phyloP scores from a whole-genome alignment of 495 filamentous ascomycete genomes.

The Penicillium fimorum region DNA sequence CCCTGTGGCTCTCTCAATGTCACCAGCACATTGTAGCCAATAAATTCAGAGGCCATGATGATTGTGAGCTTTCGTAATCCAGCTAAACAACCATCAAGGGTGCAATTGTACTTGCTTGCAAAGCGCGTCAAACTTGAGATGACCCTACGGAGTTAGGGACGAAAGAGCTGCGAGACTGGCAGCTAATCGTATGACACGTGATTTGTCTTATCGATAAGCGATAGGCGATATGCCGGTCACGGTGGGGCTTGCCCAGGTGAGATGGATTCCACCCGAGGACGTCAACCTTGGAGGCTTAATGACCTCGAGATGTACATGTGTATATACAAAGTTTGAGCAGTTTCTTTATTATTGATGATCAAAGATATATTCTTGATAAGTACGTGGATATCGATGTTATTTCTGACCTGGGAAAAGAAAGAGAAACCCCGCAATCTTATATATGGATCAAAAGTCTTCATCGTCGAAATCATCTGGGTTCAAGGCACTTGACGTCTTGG shows the following conservation, averaged over 20 bases:
- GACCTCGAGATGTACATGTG: not conserved
- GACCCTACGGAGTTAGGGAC: not conserved
- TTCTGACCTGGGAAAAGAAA: not conserved
- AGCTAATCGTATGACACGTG: not conserved
- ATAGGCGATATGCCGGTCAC: not conserved
- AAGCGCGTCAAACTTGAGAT: not conserved
- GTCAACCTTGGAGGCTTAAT: not conserved
- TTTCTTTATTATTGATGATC: no score
- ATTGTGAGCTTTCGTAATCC: not conserved
- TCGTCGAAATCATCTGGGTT: conserved; percentile 35
- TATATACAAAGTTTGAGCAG: no score
- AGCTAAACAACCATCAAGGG: conserved; percentile 14
- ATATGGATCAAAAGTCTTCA: conserved; percentile 24
- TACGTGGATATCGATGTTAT: conserved; percentile 1
- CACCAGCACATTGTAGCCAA: conserved; percentile 75
- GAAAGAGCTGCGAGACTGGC: not conserved
- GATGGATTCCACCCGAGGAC: no score
- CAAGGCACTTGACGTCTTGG: conserved; percentile 20
- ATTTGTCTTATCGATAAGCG: not conserved
- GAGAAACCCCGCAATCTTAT: not conserved
- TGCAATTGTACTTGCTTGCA: not conserved
- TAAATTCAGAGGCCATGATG: conserved; percentile 67
- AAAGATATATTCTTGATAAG: not conserved
- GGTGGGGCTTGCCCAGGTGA: not conserved
- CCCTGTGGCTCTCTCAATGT: conserved; percentile 66